Conservation (phyloP, 148 eudicot genomes). For the Chenopodium album region DNA sequence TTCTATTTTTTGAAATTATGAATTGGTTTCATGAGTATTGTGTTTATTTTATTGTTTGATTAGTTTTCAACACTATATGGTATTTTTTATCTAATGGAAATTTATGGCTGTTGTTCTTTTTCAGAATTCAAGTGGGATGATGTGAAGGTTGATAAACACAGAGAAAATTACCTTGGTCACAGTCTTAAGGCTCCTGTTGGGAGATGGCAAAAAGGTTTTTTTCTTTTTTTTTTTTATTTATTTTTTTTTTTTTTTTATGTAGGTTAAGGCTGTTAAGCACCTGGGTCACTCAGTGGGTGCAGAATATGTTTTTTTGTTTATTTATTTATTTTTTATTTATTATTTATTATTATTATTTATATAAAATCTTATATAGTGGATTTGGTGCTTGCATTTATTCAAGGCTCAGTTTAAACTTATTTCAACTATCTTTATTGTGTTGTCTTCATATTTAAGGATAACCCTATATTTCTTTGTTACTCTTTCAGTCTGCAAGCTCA, state of each 20-base stretch:
- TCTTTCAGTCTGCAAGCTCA: neutral
- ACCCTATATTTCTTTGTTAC: neutral
- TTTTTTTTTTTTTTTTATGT: neutral
- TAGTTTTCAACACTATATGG: neutral
- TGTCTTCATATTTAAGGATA: neutral
- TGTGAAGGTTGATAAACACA: constrained; percentile 91
- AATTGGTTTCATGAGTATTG: neutral
- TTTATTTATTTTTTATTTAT: no score
- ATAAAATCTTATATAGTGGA: neutral
- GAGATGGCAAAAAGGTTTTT: constrained; percentile 98
- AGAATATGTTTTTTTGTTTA: no score
- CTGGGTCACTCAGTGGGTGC: neutral
- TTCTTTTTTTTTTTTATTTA: neutral
- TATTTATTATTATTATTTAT: no score
- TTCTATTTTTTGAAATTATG: neutral
- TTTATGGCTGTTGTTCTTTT: constrained; percentile 13
- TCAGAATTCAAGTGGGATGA: constrained; percentile 97
- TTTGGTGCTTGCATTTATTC: neutral
- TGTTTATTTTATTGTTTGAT: neutral
- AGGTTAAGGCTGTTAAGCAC: neutral
- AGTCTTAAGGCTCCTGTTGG: constrained; percentile 98
- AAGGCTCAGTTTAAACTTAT: neutral
- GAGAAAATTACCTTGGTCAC: constrained; percentile 96
- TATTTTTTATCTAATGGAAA: neutral
- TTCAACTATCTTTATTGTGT: neutral